phyloP scores from a whole-genome alignment of 495 filamentous ascomycete genomes.

The Neurospora sp. region DNA sequence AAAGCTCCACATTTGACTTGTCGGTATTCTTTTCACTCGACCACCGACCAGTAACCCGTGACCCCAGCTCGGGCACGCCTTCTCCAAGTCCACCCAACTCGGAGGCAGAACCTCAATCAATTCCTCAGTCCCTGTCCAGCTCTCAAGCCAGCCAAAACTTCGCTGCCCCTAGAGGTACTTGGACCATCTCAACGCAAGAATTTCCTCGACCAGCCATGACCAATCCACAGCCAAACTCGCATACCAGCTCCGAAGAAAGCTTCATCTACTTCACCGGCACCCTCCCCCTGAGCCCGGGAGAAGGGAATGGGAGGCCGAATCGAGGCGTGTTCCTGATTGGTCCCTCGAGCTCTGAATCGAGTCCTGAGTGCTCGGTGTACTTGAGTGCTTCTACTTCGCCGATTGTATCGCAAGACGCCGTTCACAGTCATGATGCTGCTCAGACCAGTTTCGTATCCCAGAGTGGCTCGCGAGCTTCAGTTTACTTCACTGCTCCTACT shows the following conservation, averaged over 20 bases:
- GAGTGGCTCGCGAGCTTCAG: not conserved
- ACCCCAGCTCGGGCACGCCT: not conserved
- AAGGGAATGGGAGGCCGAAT: not conserved
- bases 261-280: not conserved
- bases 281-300: not conserved
- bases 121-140: not conserved
- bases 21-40: not conserved
- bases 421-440: not conserved
- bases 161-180: not conserved
- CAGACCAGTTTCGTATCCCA: not conserved
- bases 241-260: not conserved
- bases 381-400: not conserved
- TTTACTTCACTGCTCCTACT: not conserved
- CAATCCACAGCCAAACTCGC: not conserved
- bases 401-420: rapidly evolving
- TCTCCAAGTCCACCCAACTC: not conserved
- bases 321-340: not conserved
- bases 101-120: not conserved
- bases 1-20: not conserved
- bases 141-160: not conserved
- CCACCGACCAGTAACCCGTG: not conserved
- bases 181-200: not conserved
- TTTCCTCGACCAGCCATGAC: not conserved
- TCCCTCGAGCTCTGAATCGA: not conserved
- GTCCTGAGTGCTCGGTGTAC: not conserved